These are phyloP conservation scores for Talaromyces sp. DNA, from an alignment of 2,329 filamentous ascomycete genomes.

Conservation along the genomic window DNA sequence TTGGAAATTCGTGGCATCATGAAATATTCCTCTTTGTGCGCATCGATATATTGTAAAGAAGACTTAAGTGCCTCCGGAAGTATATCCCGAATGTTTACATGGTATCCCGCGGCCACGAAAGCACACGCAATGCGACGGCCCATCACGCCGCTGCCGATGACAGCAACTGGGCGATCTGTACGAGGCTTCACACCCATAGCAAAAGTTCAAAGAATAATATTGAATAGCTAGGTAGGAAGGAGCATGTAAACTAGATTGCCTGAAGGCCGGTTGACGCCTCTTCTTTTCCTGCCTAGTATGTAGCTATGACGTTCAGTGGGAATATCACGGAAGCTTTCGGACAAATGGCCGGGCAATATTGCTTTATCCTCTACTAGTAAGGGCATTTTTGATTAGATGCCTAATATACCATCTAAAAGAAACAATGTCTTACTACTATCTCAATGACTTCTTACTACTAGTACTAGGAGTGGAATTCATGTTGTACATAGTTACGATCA, in stretches of 20 bases:
- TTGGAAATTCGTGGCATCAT: constrained; percentile 11
- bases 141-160: constrained; percentile 48
- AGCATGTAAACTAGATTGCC: background rate
- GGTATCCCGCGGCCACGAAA: constrained; percentile 38
- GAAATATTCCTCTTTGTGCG: constrained; percentile 9
- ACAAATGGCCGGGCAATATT: too few relatives aligned
- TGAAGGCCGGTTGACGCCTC: background rate
- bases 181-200: background rate
- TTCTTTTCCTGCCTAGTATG: too few relatives aligned
- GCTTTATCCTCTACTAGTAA: too few relatives aligned
- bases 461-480: too few relatives aligned
- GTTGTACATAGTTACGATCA: too few relatives aligned
- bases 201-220: background rate
- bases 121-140: constrained; percentile 45
- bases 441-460: too few relatives aligned
- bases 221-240: background rate
- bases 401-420: too few relatives aligned
- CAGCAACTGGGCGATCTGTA: constrained; percentile 38
- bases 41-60: constrained; percentile 34
- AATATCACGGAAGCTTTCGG: too few relatives aligned
- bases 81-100: constrained; percentile 33
- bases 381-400: too few relatives aligned
- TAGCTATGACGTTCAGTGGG: too few relatives aligned
- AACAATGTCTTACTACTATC: too few relatives aligned
- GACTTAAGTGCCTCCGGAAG: constrained; percentile 32